A percentile compares a stretch with the other conserved stretches of the same genome.
Evolutionary conservation across 805 yeast species (phyloP).

Genomic region (Saccharomyces mikatae): DNA sequence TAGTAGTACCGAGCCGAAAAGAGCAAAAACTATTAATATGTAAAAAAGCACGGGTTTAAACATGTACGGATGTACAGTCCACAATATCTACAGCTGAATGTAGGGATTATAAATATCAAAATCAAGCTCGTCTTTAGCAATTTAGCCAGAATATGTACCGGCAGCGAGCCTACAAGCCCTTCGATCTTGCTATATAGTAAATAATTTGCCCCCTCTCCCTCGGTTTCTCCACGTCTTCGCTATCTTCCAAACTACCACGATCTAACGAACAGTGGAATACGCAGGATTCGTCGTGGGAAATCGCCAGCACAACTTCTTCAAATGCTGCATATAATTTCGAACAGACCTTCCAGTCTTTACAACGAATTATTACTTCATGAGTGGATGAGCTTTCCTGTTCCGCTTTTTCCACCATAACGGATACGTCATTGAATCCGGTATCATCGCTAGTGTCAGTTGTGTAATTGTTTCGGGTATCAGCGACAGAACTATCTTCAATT

Average conservation of each 20-base stretch:
- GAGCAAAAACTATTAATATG: background rate
- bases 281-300: constrained; percentile 50
- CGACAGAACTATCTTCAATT: constrained; percentile 22
- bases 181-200: constrained; percentile 42
- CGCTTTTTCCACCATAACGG: constrained; percentile 19
- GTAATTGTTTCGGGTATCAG: background rate
- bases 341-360: constrained; percentile 64
- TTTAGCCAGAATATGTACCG: background rate
- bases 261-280: constrained; percentile 62
- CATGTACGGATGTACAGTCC: background rate
- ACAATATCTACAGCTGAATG: background rate
- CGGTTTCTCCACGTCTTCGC: constrained; percentile 10
- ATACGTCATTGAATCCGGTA: constrained; percentile 10
- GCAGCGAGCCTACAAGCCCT: constrained; percentile 12
- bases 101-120: background rate
- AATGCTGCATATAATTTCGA: constrained; percentile 53
- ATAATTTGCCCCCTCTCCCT: constrained; percentile 56
- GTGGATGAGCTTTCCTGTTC: constrained; percentile 13
- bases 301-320: constrained; percentile 50
- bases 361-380: constrained; percentile 42
- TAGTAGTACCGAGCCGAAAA: background rate
- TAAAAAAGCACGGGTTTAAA: background rate
- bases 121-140: background rate
- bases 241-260: constrained; percentile 29
- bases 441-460: background rate